phyloP scores from a whole-genome alignment of 179 eudicot species.

The Actinidia chinensis region DNA sequence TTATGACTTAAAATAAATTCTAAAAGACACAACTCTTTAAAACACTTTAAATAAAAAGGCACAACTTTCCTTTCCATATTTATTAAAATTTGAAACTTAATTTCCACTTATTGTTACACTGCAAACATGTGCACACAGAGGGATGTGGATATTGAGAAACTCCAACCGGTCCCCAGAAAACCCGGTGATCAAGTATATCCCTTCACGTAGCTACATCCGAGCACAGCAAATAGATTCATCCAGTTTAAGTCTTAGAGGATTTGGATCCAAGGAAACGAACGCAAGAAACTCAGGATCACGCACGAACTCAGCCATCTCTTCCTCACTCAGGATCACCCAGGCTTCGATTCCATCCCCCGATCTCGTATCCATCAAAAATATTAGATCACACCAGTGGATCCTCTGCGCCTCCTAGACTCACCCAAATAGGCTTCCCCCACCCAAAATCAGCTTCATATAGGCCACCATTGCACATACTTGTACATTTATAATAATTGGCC shows the following conservation, averaged over 20 bases:
- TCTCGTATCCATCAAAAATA: constrained; percentile 15
- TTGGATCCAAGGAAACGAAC: constrained; percentile 18
- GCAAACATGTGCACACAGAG: too few relatives aligned
- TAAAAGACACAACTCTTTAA: too few relatives aligned
- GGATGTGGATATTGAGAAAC: too few relatives aligned
- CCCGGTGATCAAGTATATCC: too few relatives aligned
- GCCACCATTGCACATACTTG: constrained; percentile 28
- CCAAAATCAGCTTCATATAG: constrained; percentile 29
- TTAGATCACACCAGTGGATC: neutral
- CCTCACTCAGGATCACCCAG: constrained; percentile 20
- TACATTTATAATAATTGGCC: constrained; percentile 16
- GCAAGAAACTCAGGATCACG: constrained; percentile 13
- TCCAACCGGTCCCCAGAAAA: too few relatives aligned
- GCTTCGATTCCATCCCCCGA: constrained; percentile 25
- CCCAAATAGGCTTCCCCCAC: constrained; percentile 33
- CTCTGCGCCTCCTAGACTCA: constrained; percentile 6
- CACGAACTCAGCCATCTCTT: constrained; percentile 20
- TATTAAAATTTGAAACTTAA: too few relatives aligned
- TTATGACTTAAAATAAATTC: too few relatives aligned
- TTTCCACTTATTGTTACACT: too few relatives aligned
- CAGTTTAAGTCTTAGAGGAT: neutral
- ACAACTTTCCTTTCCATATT: too few relatives aligned
- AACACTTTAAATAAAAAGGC: too few relatives aligned
- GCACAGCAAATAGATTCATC: too few relatives aligned
- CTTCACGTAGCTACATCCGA: too few relatives aligned